These are phyloP conservation scores for Botrytis porri DNA, from an alignment of 2,329 filamentous ascomycete genomes.

Conservation along the genomic window DNA sequence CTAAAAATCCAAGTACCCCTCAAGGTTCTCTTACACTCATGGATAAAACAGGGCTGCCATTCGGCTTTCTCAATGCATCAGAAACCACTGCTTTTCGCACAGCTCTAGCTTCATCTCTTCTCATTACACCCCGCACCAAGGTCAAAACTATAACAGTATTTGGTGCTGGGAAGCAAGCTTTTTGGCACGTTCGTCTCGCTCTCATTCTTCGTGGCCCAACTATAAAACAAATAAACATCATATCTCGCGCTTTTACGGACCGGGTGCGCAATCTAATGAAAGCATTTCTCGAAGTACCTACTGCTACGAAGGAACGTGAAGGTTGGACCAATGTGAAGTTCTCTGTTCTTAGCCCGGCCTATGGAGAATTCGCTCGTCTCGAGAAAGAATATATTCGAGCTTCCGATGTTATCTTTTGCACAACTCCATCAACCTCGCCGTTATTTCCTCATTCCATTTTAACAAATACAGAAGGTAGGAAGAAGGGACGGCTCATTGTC, in stretches of 20 bases:
- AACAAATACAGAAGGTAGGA: conserved; percentile 66
- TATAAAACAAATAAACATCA: conserved; percentile 76
- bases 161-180: conserved; percentile 84
- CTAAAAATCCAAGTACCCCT: conserved; percentile 46
- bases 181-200: conserved; percentile 88
- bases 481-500: conserved; percentile 68
- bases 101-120: conserved; percentile 65
- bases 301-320: conserved; percentile 49
- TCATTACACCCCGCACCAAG: conserved; percentile 61
- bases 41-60: conserved; percentile 56
- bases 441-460: conserved; percentile 73
- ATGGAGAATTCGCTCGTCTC: conserved; percentile 64
- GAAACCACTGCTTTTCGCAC: conserved; percentile 80
- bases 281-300: conserved; percentile 46
- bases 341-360: conserved; percentile 63
- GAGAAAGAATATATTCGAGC: conserved; percentile 68
- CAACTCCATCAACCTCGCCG: conserved; percentile 70
- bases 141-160: conserved; percentile 81
- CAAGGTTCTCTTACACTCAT: conserved; percentile 68
- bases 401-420: conserved; percentile 83
- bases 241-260: conserved; percentile 69
- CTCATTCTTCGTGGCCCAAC: conserved; percentile 68
- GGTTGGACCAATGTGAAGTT: conserved; percentile 68
- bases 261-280: conserved; percentile 52
- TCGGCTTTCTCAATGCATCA: conserved; percentile 69